A percentile compares a stretch with the other conserved stretches of the same genome.
phyloP scores from a whole-genome alignment of 2,329 filamentous ascomycete species.

The Fusarium staphyleae region DNA sequence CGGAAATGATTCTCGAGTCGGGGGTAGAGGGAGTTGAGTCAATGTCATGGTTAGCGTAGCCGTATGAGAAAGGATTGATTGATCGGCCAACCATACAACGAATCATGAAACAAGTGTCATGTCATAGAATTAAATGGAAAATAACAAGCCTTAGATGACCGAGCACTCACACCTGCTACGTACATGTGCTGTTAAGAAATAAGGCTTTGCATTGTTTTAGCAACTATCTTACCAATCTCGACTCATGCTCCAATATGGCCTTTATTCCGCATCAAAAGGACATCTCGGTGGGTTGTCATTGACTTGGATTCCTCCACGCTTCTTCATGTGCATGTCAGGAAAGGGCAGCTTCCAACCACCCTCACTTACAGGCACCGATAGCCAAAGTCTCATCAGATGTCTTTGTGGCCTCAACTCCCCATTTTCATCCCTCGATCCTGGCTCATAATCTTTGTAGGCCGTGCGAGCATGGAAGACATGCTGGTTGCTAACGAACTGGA shows the following conservation, averaged over 20 bases:
- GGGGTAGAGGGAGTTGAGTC: constrained; percentile 5
- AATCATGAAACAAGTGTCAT: too few species aligned
- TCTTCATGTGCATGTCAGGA: constrained; percentile 79
- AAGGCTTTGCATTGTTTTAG: background rate
- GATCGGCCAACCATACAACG: too few species aligned
- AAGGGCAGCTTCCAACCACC: constrained; percentile 85
- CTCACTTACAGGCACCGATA: constrained; percentile 78
- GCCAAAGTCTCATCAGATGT: constrained; percentile 84
- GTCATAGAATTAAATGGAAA: too few species aligned
- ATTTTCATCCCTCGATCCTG: constrained; percentile 54
- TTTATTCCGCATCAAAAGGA: constrained; percentile 7
- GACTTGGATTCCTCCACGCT: constrained; percentile 68
- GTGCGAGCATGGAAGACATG: constrained; percentile 83
- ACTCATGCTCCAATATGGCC: background rate
- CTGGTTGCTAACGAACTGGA: constrained; percentile 81
- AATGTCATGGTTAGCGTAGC: constrained; percentile 8
- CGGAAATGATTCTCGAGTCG: constrained; percentile 16
- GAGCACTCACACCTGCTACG: background rate
- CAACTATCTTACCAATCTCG: background rate
- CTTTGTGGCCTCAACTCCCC: constrained; percentile 59
- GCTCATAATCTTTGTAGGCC: constrained; percentile 70
- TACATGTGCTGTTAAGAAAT: background rate
- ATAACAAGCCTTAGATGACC: too few species aligned
- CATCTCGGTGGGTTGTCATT: constrained; percentile 11
- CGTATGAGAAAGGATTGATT: too few species aligned